Percentiles rank a stretch among this genome's conserved stretches.
Evolutionary conservation across 2,329 filamentous ascomycete species (phyloP).

Genomic region (Exophiala lecanii-corni): DNA sequence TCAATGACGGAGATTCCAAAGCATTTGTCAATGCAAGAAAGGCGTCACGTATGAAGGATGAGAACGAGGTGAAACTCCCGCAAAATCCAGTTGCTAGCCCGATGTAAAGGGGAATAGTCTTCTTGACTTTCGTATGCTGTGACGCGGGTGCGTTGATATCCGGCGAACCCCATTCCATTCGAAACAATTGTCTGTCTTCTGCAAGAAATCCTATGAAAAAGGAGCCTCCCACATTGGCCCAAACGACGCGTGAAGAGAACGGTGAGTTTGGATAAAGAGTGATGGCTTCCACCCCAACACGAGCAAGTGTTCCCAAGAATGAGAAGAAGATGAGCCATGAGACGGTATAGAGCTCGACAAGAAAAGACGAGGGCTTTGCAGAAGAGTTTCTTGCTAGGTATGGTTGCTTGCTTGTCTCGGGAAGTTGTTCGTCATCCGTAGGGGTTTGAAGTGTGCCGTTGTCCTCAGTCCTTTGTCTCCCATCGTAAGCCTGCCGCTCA

Average conservation of each 20-base stretch:
- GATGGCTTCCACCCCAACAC: conserved; percentile 69
- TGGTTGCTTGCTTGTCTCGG: conserved; percentile 10
- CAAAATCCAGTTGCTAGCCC: conserved; percentile 78
- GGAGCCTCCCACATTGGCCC: conserved; percentile 78
- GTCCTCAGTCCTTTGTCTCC: conserved; percentile 8
- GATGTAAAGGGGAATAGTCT: conserved; percentile 77
- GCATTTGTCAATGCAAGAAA: conserved; percentile 72
- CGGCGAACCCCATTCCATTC: conserved; percentile 34
- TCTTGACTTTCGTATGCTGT: conserved; percentile 49
- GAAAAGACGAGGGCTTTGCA: conserved; percentile 4
- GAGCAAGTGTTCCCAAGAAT: conserved; percentile 71
- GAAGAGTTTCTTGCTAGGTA: neutral
- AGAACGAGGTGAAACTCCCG: conserved; percentile 81
- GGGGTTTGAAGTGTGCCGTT: neutral
- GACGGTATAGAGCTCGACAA: conserved; percentile 43
- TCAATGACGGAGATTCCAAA: conserved; percentile 34
- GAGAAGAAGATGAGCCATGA: conserved; percentile 78
- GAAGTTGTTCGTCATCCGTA: conserved; percentile 14
- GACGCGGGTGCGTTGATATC: conserved; percentile 8
- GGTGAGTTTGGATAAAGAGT: conserved; percentile 74
- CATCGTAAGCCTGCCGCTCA: neutral
- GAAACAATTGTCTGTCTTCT: conserved; percentile 70
- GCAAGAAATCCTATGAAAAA: conserved; percentile 74
- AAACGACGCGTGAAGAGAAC: conserved; percentile 65
- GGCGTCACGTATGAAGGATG: conserved; percentile 69